Base-by-base conservation (phyloP, 768 basidiomycete genomes). In the Lactifluus volemus region DNA sequence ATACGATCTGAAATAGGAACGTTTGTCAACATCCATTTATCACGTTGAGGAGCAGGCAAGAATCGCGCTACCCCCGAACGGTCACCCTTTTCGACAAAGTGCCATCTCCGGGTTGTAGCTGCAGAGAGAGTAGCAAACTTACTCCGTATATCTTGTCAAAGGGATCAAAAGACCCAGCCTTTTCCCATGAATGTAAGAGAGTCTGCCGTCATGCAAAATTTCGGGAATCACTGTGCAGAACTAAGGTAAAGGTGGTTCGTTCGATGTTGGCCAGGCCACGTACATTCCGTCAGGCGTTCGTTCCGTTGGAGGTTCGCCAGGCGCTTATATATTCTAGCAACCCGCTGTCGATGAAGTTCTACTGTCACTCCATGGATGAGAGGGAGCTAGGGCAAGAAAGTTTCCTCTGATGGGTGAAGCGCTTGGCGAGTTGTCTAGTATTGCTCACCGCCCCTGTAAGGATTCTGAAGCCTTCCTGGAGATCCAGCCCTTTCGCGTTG, bases 391-490 rank as follows among this genome's bases (percentile, higher is more conserved):
- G 56, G 63, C 39, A 52, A 39, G 30, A 54, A 66, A 53, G 44
- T 44, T 47, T 5, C 25, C 25, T 51, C 39, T 47, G 36, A 50
- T 55, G 12, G 41, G 53, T 44, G 21, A 15, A 34, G 25, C 21
- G 7, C 17, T 11, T 61, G 41, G 7, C 19, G 42, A 11, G 49
- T 45, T 19, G 45, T 45, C 29, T 62, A 25, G 48, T 47, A 50
- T 25, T 36, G 29, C 85, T 65, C 70, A 89, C 88, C 58, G 85
- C 87, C 53, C 88, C 88, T 51, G 86, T 88, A 63, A 91, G 78
- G 68, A 88, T 81, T 68, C 84, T 86, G 77, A 88, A 90, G 6
- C 87, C 88, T 75, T 88, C 86, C 47, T 83, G 84, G 53, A 91
- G 79, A 71, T 89, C 86, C 63, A 91, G 81, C 21, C 80, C 80